Percentiles rank a stretch among this genome's conserved stretches.
phyloP scores from a whole-genome alignment of 352 stramenopile genomes.

The Pythium vanterpoolii region DNA sequence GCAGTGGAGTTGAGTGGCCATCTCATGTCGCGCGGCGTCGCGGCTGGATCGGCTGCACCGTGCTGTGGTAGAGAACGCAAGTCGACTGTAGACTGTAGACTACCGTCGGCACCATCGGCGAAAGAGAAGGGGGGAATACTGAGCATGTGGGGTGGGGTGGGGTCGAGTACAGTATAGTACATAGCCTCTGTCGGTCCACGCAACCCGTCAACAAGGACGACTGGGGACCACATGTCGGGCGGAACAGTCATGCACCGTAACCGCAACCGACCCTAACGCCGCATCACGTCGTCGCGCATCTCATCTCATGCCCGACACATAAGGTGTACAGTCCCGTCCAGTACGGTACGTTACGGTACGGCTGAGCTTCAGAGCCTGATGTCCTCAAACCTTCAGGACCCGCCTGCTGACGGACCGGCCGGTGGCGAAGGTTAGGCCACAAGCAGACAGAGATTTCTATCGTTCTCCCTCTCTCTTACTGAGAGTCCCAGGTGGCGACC shows the following conservation, averaged over 20 bases:
- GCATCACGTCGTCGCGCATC: no score
- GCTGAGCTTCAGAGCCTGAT: no score
- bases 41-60: not conserved
- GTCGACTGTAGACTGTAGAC: no score
- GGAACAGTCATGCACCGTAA: not conserved
- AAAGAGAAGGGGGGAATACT: no score
- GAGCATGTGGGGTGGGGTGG: not conserved
- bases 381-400: no score
- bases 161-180: not conserved
- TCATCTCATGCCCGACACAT: no score
- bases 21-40: no score
- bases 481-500: not conserved
- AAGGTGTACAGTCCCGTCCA: no score
- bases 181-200: not conserved
- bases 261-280: no score
- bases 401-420: not conserved
- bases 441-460: not conserved
- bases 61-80: not conserved
- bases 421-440: not conserved
- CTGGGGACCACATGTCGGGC: not conserved
- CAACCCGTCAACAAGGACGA: not conserved
- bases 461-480: not conserved
- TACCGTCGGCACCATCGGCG: no score
- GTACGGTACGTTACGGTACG: not conserved
- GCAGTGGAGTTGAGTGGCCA: no score